These are phyloP conservation scores for Excoecaria cochinchinensis DNA, from an alignment of 345 rosid genomes.

Conservation along the genomic window DNA sequence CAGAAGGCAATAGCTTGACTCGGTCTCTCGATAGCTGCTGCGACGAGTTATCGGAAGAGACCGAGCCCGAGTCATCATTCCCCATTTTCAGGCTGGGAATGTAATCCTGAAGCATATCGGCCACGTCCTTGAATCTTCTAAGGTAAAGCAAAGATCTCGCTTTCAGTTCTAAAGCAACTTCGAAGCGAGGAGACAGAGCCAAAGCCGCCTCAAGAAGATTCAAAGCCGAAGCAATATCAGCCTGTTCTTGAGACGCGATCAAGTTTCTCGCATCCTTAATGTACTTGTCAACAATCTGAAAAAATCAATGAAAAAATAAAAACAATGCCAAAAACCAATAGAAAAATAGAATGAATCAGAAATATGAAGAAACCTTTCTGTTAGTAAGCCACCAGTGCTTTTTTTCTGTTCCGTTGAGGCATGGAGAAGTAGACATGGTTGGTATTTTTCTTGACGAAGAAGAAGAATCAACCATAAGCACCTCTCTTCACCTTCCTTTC, in stretches of 20 bases:
- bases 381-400: slow-evolving; percentile 93
- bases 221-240: slow-evolving; percentile 63
- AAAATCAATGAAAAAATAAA: not conserved
- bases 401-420: slow-evolving; percentile 39
- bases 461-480: slow-evolving; percentile 31
- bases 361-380: slow-evolving; percentile 52
- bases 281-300: slow-evolving; percentile 71
- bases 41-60: slow-evolving; percentile 49
- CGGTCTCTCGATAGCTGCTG: slow-evolving; percentile 46
- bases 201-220: slow-evolving; percentile 76
- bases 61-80: slow-evolving; percentile 51
- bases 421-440: slow-evolving; percentile 47
- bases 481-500: slow-evolving; percentile 9
- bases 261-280: slow-evolving; percentile 67
- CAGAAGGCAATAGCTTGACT: slow-evolving; percentile 48
- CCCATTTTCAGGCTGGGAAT: slow-evolving; percentile 73
- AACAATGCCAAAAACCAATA: not conserved
- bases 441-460: slow-evolving; percentile 19
- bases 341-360: not conserved
- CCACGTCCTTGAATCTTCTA: slow-evolving; percentile 67
- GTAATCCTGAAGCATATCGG: slow-evolving; percentile 81
- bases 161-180: slow-evolving; percentile 72
- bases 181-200: slow-evolving; percentile 67
- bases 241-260: slow-evolving; percentile 60
- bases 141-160: slow-evolving; percentile 71